Evolutionary conservation across 768 basidiomycete species (phyloP), one percentile per base, ranked within the genome.

Genomic region (Serendipita vermifera): DNA sequence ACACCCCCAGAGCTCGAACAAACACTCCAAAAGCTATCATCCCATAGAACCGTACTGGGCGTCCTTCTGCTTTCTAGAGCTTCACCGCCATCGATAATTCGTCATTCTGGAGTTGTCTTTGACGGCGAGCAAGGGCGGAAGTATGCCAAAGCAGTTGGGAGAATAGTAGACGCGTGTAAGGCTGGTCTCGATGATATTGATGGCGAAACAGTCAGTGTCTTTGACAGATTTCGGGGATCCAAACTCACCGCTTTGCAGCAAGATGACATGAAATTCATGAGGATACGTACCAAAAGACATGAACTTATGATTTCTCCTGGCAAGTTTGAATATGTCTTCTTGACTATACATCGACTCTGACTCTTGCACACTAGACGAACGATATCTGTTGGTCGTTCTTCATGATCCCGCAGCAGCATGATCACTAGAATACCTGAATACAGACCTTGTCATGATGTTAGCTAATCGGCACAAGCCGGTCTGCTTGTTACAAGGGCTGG

Each of bases 301-400:
- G 92, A 94, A 65, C 73, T 96, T 57, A 87, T 96, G 84, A 91
- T 96, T 59, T 88, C 92, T 2, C 92, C 92, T 57, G 87, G 92
- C 89, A 55, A 27, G 83, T 70, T 32, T 38, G 38, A 51, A 39
- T 22, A 13, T 46, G 38, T 58, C 32, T 24, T 33, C 38, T 31
- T 38, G 9, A 14, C 39, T 38, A 17, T 3, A 33, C 3, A n/a
- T 6, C 29, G 15, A 14, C 3, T 29, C 33, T 11, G 32, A 29
- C 51, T 13, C 31, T 40, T 33, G 9, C 29, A 31, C 22, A 27
- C 6, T 58, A 90, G 89, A 89, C 64, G 83, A 85, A 55, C 76
- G 79, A 62, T 91, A 83, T 70, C 69, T 92, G 15, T 74, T 92
- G 27, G 88, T 87, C 2, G 84, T 89, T n/a, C 70, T 89, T 33